These are phyloP conservation scores for Penicillium sp. DNA, from an alignment of 2,329 filamentous ascomycete genomes.

Conservation along the genomic window DNA sequence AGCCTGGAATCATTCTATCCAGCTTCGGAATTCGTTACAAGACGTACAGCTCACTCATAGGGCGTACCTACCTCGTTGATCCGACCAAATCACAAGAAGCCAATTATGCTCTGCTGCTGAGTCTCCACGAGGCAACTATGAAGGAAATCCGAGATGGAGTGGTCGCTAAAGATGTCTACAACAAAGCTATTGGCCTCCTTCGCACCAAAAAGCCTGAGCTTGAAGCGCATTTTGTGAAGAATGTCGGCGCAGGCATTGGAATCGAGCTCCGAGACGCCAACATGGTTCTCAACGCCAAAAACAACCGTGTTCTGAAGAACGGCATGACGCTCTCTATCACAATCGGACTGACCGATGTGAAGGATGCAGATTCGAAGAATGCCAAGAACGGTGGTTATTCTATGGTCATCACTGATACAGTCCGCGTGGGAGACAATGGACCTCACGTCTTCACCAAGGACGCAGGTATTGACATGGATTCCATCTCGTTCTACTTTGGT, in stretches of 20 bases:
- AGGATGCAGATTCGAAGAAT: conserved; percentile 83
- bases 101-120: conserved; percentile 85
- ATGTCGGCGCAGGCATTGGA: conserved; percentile 87
- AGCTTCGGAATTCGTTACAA: conserved; percentile 92
- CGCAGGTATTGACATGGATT: conserved; percentile 85
- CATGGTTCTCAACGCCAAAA: conserved; percentile 84
- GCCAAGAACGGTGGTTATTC: conserved; percentile 89
- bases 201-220: conserved; percentile 91
- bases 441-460: conserved; percentile 90
- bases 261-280: conserved; percentile 86
- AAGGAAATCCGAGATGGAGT: conserved; percentile 89
- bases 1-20: conserved; percentile 90
- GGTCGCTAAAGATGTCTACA: conserved; percentile 84
- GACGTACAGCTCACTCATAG: conserved; percentile 90
- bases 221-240: conserved; percentile 92
- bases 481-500: conserved; percentile 98
- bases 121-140: conserved; percentile 84
- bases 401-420: conserved; percentile 86
- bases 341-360: conserved; percentile 85
- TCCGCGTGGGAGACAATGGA: conserved; percentile 71
- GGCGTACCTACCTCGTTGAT: conserved; percentile 92
- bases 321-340: conserved; percentile 95
- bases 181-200: conserved; percentile 77
- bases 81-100: conserved; percentile 94
- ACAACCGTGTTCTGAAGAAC: conserved; percentile 78